These are phyloP conservation scores for Dendrobium officinale DNA, from an alignment of 106 monocot genomes.

Conservation along the genomic window DNA sequence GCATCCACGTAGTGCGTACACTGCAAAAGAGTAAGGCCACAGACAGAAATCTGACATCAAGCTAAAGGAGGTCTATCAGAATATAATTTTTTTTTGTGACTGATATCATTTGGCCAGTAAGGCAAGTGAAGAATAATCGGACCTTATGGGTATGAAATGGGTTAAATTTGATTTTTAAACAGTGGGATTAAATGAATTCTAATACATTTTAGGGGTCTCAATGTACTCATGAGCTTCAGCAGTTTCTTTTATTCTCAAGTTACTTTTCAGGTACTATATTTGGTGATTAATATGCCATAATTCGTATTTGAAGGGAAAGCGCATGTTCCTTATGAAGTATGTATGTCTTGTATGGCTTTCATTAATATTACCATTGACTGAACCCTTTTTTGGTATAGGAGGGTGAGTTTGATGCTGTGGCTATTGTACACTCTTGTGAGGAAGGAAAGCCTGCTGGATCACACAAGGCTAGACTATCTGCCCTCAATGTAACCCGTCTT, in stretches of 20 bases:
- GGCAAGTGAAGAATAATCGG: not conserved
- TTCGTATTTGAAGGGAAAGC: constrained; percentile 2
- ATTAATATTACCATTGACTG: not conserved
- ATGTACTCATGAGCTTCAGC: not conserved
- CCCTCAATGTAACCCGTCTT: constrained; percentile 64
- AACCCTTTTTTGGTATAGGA: constrained; percentile 36
- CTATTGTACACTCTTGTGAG: constrained; percentile 76
- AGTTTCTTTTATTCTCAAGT: not conserved
- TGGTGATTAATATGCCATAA: not conserved
- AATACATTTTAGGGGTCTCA: not conserved
- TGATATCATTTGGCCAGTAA: not conserved
- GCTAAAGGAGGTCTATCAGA: not conserved
- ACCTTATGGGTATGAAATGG: not conserved
- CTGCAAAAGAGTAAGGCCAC: not conserved
- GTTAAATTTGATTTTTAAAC: not conserved
- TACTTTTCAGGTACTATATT: not conserved
- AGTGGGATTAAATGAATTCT: not conserved
- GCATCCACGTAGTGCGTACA: not conserved
- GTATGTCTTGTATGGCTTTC: not conserved
- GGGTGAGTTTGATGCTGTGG: constrained; percentile 75
- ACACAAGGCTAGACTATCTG: constrained; percentile 66
- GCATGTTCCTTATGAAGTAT: not conserved
- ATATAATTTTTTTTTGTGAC: not conserved
- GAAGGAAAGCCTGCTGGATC: constrained; percentile 63
- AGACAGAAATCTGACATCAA: not conserved